Conservation (phyloP, 2,329 filamentous ascomycete genomes). For the Alternaria solani region DNA sequence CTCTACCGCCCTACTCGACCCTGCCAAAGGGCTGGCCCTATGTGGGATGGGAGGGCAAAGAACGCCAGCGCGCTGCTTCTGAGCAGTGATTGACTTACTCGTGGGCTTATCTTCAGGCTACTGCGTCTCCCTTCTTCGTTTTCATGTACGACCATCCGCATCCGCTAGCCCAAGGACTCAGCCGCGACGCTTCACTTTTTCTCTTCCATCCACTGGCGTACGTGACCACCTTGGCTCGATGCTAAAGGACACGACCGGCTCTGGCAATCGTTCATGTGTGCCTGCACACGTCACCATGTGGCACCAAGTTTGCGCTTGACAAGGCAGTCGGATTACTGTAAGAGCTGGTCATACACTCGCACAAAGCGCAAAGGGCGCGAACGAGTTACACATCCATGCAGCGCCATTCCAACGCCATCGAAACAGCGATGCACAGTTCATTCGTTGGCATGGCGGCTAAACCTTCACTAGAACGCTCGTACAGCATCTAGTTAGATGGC, state of each 20-base stretch:
- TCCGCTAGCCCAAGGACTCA: background rate
- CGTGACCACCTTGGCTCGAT: background rate
- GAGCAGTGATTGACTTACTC: conserved; percentile 26
- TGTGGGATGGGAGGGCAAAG: conserved; percentile 61
- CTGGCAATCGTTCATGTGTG: background rate
- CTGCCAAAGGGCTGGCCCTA: conserved; percentile 70
- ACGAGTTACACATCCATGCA: background rate
- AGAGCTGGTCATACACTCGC: background rate
- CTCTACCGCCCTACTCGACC: conserved; percentile 64
- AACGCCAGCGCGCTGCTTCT: conserved; percentile 30
- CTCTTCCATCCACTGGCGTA: background rate
- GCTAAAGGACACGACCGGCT: background rate
- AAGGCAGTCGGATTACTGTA: background rate
- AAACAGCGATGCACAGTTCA: background rate
- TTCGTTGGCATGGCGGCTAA: background rate
- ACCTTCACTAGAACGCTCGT: background rate
- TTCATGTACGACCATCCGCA: background rate
- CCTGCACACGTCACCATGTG: background rate
- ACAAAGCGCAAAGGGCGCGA: background rate
- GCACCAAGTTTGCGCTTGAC: background rate
- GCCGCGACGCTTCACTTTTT: background rate
- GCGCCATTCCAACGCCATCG: background rate
- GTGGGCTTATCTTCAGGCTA: background rate
- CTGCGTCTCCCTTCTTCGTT: background rate
- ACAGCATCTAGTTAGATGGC: background rate